A percentile compares a stretch with the other conserved stretches of the same genome.
phyloP scores from a whole-genome alignment of 345 rosid species.

The Eutrema yunnanense region DNA sequence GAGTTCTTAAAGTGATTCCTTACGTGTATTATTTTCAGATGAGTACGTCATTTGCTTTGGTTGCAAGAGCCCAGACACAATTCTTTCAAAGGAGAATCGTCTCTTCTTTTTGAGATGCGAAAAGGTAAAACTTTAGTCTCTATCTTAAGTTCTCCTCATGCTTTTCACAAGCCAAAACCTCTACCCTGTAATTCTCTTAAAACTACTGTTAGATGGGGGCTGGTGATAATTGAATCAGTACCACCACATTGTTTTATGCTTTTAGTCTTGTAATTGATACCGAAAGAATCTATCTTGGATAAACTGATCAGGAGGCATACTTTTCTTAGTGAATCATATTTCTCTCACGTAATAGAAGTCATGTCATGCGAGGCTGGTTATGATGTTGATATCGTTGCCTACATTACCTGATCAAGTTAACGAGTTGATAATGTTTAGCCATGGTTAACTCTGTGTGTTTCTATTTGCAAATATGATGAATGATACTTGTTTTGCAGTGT shows the following conservation, averaged over 20 bases:
- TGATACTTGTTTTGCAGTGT: conserved; percentile 47
- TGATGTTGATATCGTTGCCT: neutral
- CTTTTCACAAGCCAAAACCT: neutral
- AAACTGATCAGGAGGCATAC: neutral
- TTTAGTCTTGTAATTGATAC: neutral
- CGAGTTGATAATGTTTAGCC: neutral
- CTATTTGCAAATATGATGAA: neutral
- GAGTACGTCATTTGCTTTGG: conserved; percentile 58
- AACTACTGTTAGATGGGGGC: neutral
- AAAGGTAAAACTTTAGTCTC: conserved; percentile 36
- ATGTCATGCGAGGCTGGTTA: neutral
- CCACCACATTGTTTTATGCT: neutral
- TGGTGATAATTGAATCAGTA: neutral
- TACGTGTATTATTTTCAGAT: conserved; percentile 27
- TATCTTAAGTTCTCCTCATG: neutral
- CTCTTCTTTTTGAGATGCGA: conserved; percentile 70
- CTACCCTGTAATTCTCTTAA: neutral
- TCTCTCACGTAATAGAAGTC: neutral
- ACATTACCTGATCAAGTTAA: neutral
- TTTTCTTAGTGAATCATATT: neutral
- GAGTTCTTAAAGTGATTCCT: neutral
- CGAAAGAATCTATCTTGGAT: neutral
- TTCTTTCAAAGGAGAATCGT: conserved; percentile 66
- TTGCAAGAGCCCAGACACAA: conserved; percentile 68
- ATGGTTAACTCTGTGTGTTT: neutral